Percentiles rank a stretch among this genome's conserved stretches.
These are phyloP conservation scores for Aspergillus hiratsukae DNA, from an alignment of 2,329 filamentous ascomycete species.

Conservation along the genomic window DNA sequence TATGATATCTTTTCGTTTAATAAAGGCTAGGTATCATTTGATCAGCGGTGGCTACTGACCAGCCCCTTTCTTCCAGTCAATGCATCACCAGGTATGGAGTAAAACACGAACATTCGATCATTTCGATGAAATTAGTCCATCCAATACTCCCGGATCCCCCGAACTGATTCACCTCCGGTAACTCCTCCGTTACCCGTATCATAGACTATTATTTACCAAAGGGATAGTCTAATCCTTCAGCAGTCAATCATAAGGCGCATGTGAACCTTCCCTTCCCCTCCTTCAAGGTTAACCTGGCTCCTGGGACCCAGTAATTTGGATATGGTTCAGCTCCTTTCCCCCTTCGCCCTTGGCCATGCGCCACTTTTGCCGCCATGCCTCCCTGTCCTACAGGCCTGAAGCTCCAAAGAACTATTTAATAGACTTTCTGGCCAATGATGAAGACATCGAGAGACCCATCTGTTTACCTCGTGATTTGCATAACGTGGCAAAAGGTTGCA, in stretches of 20 bases:
- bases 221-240: neutral
- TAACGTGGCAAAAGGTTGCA: constrained; percentile 26
- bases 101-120: neutral
- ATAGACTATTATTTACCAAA: neutral
- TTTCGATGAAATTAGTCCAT: neutral
- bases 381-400: constrained; percentile 5
- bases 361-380: constrained; percentile 16
- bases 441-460: constrained; percentile 4
- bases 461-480: constrained; percentile 24
- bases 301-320: constrained; percentile 22
- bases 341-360: constrained; percentile 7
- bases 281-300: constrained; percentile 16
- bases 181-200: neutral
- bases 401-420: neutral
- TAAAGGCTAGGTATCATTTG: neutral
- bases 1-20: neutral
- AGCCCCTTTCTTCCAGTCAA: neutral
- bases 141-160: neutral
- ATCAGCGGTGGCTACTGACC: neutral
- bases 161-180: neutral
- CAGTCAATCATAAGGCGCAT: neutral
- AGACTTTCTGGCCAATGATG: neutral
- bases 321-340: constrained; percentile 14
- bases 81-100: neutral
- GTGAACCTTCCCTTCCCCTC: constrained; percentile 1